These are phyloP conservation scores for Podosphaera aphanis DNA, from an alignment of 2,329 filamentous ascomycete species.

Conservation along the genomic window DNA sequence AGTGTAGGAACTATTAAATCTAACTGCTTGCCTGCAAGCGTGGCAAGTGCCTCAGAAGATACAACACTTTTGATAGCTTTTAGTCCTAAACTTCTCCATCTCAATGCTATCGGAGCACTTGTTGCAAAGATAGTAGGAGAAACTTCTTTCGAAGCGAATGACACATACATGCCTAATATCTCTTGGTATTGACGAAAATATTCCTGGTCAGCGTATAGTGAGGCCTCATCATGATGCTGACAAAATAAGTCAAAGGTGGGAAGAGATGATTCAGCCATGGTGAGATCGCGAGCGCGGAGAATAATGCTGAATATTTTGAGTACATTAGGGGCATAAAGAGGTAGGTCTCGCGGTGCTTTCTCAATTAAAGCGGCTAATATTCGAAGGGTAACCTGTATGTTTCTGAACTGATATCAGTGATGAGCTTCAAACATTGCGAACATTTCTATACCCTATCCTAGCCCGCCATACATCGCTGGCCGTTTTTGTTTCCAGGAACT, in stretches of 20 bases:
- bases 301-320: conserved; percentile 67
- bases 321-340: conserved; percentile 66
- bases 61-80: conserved; percentile 64
- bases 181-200: conserved; percentile 66
- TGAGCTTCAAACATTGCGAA: background rate
- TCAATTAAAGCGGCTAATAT: conserved; percentile 83
- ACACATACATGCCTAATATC: conserved; percentile 57
- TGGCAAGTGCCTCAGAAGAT: conserved; percentile 53
- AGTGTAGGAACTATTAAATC: conserved; percentile 63
- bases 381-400: conserved; percentile 83
- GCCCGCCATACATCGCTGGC: conserved; percentile 74
- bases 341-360: conserved; percentile 73
- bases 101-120: conserved; percentile 51
- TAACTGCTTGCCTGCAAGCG: conserved; percentile 53
- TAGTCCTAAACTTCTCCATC: conserved; percentile 53
- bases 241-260: conserved; percentile 76
- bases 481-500: conserved; percentile 84
- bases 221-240: conserved; percentile 64
- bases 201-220: conserved; percentile 62
- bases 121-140: conserved; percentile 27
- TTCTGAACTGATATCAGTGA: conserved; percentile 26
- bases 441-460: conserved; percentile 45
- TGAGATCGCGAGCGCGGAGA: conserved; percentile 66
- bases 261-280: conserved; percentile 76
- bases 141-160: conserved; percentile 45